These are phyloP conservation scores for Bipolaris gigantea DNA, from an alignment of 2,329 filamentous ascomycete genomes.

Conservation along the genomic window DNA sequence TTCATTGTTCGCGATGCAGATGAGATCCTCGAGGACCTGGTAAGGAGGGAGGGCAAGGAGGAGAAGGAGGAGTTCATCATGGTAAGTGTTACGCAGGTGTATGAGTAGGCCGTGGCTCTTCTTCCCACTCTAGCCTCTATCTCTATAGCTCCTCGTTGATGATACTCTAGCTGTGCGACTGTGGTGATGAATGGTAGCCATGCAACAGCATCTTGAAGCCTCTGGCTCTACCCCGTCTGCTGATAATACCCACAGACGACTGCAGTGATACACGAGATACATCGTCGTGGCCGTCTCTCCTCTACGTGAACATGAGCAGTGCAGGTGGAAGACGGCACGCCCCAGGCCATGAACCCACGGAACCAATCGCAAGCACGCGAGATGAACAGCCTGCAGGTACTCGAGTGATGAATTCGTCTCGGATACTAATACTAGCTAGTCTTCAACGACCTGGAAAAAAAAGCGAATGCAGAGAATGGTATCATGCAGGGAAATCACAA, in stretches of 20 bases:
- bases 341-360: too few species aligned
- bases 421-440: not conserved
- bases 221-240: not conserved
- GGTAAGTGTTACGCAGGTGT: constrained; percentile 2
- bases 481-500: not conserved
- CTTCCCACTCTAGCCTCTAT: not conserved
- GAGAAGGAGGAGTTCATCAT: constrained; percentile 23
- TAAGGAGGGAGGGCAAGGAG: constrained; percentile 14
- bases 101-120: not conserved
- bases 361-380: too few species aligned
- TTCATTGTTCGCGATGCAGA: constrained; percentile 26
- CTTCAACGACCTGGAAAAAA: not conserved
- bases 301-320: too few species aligned
- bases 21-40: constrained; percentile 26
- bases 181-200: not conserved
- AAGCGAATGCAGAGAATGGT: constrained; percentile 14
- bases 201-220: not conserved
- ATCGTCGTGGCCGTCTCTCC: too few species aligned
- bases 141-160: not conserved
- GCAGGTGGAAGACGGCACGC: too few species aligned
- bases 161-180: not conserved
- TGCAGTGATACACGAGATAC: too few species aligned
- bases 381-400: too few species aligned
- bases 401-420: too few species aligned
- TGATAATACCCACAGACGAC: not conserved